A percentile compares a stretch with the other conserved stretches of the same genome.
Conservation (phyloP, 495 filamentous ascomycete species). For the Tuber brumale region DNA sequence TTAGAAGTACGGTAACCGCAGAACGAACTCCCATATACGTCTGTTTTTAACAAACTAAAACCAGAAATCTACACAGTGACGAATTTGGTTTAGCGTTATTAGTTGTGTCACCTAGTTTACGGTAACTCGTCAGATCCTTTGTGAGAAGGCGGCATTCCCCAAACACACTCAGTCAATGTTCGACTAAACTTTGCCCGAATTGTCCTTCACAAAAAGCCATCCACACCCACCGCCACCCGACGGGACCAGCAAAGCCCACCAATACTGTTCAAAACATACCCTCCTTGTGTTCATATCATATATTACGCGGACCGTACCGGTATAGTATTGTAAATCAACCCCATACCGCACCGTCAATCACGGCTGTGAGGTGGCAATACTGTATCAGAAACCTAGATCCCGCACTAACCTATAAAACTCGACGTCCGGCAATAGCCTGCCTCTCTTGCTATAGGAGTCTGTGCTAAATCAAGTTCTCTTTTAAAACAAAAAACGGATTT, state of each 20-base stretch:
- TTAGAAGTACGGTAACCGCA: not conserved
- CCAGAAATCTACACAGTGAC: not conserved
- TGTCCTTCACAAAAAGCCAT: not conserved
- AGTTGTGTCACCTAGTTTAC: not conserved
- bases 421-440: too few species aligned
- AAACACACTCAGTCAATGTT: not conserved
- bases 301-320: too few species aligned
- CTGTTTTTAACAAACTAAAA: not conserved
- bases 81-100: not conserved
- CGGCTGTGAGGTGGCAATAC: too few species aligned
- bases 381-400: too few species aligned
- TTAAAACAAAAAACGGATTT: too few species aligned
- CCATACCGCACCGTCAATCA: too few species aligned
- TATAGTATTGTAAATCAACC: too few species aligned
- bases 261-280: not conserved
- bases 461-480: too few species aligned
- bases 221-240: not conserved
- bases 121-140: not conserved
- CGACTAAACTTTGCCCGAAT: not conserved
- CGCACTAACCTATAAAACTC: too few species aligned
- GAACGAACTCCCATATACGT: not conserved
- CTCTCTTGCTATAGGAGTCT: too few species aligned
- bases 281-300: too few species aligned
- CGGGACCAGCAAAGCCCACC: not conserved
- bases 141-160: not conserved